phyloP scores from a whole-genome alignment of 768 basidiomycete species.

The Mycena filopes region DNA sequence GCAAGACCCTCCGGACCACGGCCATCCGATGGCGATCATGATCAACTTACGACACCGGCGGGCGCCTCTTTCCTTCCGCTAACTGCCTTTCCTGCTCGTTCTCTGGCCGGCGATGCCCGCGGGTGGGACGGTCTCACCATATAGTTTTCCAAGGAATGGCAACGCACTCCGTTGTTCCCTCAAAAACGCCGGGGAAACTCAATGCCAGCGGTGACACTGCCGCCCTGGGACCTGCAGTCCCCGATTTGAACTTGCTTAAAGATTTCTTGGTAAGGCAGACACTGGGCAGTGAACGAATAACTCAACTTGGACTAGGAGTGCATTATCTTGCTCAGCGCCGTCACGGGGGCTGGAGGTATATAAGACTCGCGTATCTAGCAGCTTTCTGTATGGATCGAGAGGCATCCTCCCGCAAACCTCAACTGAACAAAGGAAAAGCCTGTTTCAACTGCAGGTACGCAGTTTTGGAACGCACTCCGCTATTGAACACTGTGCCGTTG shows the following conservation, averaged over 20 bases:
- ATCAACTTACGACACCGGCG: too few species aligned
- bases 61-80: too few species aligned
- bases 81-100: too few species aligned
- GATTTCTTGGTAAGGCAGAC: not conserved
- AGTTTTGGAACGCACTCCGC: too few species aligned
- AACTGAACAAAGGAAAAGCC: slow-evolving; percentile 22
- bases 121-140: too few species aligned
- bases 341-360: slow-evolving; percentile 10
- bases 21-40: too few species aligned
- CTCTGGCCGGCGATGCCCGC: too few species aligned
- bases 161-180: too few species aligned
- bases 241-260: slow-evolving; percentile 9
- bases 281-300: not conserved
- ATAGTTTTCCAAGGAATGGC: too few species aligned
- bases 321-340: slow-evolving; percentile 8
- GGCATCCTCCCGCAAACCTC: not conserved
- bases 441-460: slow-evolving; percentile 27
- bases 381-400: slow-evolving; percentile 4
- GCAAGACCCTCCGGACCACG: too few species aligned
- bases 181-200: too few species aligned
- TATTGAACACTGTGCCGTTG: not conserved
- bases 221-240: slow-evolving; percentile 5
- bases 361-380: slow-evolving; percentile 8
- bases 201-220: too few species aligned
- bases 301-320: slow-evolving; percentile 6